Evolutionary conservation across 257 asterid species (phyloP), one percentile per base, ranked within the genome.

Genomic region (Parsonsia alboflavescens): DNA sequence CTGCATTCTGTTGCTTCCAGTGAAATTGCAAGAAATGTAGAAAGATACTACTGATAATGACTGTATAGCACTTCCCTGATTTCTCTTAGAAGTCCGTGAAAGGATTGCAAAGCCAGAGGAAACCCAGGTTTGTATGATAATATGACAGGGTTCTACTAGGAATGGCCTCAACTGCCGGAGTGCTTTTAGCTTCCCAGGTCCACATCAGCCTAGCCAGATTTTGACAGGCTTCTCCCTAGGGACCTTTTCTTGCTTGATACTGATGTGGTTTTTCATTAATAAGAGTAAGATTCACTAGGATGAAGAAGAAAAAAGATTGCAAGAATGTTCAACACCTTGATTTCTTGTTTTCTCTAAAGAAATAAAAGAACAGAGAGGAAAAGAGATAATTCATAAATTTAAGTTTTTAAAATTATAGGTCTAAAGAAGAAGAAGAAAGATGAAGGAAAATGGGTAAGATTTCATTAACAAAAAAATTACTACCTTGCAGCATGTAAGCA

Each of bases 31-130:
- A 72, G 66, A 65, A 78, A 71, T 0, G 96, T 89, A 69, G 81
- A 80, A 79, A 73, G 79, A 79, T 71, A 75, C 85, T 91, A 89
- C 8, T 81, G 67, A 12, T 86, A 65, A 88, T 89, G 97, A 86
- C 89, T 9, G 65, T 4, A 57, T 89, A 50, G 94, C 90, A 56
- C 84, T 89, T 54, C 82, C 84, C 26, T 88, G 89, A 39, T 91
- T 93, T 36, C 96, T 96, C 11, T 57, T 86, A 78, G 88, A 81
- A 24, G 97, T 87, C 68, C 87, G 96, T 87, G 93, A 89, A 1
- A 33, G 98, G 96, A 52, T 82, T 91, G 1, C 88, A 68, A 95
- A 72, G 97, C 90, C 0, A 39, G 89, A 76, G 95, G 94, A 22
- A 85, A 90, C 88, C 73, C 89, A 10, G 9, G 89, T 13, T 86